Percentiles rank a stretch among this genome's conserved stretches.
Conservation (phyloP, 495 filamentous ascomycete genomes). For the Hypoxylon rickii region DNA sequence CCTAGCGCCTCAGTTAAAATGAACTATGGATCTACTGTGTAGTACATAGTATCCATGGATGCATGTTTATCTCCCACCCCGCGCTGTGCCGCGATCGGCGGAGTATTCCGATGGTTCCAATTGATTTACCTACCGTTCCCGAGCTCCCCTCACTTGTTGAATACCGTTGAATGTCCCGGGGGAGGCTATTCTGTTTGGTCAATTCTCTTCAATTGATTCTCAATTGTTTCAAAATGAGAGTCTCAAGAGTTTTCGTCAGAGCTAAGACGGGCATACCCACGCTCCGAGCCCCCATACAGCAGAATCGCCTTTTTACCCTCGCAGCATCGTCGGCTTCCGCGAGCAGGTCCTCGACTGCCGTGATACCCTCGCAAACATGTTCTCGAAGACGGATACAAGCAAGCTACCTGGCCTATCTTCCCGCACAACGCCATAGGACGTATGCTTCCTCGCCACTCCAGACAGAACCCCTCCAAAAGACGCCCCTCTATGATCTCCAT, state of each 20-base stretch:
- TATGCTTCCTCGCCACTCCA: slow-evolving; percentile 42
- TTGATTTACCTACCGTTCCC: slow-evolving; percentile 6
- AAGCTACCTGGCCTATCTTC: background rate
- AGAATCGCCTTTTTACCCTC: slow-evolving; percentile 5
- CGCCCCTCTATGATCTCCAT: slow-evolving; percentile 85
- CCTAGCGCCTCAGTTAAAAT: no score
- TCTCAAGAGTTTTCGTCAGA: slow-evolving; percentile 32
- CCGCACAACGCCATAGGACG: slow-evolving; percentile 14
- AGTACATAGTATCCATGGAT: no score
- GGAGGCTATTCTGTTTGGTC: background rate
- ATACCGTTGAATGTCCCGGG: slow-evolving; percentile 9
- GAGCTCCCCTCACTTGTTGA: slow-evolving; percentile 12
- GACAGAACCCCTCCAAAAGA: slow-evolving; percentile 59
- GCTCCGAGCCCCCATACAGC: slow-evolving; percentile 16
- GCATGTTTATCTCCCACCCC: background rate
- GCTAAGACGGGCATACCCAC: slow-evolving; percentile 31
- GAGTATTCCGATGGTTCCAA: slow-evolving; percentile 14
- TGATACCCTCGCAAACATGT: slow-evolving; percentile 23
- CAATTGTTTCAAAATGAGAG: slow-evolving; percentile 44
- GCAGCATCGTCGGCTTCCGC: slow-evolving; percentile 18
- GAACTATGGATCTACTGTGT: no score
- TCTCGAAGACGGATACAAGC: slow-evolving; percentile 5
- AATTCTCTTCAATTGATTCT: slow-evolving; percentile 11
- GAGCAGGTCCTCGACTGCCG: slow-evolving; percentile 6
- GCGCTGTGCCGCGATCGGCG: slow-evolving; percentile 31